Base-by-base conservation (phyloP, 1,284 basidiomycete species). In the Ceratobasidium sp. region DNA sequence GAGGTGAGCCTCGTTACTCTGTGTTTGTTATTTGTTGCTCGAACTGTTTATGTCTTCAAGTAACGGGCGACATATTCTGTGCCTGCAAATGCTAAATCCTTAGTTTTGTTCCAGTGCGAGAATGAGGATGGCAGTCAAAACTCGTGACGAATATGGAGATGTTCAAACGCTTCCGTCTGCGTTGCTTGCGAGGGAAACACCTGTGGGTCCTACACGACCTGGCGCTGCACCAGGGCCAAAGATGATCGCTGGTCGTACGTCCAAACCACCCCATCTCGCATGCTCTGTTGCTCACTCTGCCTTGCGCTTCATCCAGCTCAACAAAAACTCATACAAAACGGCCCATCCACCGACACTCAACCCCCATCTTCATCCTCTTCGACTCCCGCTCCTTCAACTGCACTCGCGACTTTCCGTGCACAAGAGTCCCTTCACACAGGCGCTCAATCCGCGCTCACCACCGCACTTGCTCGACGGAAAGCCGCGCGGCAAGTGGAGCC, bases 401-500 rank as follows among this genome's bases (percentile, higher is more conserved):
- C 92, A 85, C 88, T 87, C 74, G 88, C 88, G 1, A 90, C 90
- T 1, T 82, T 84, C 64, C 82, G 87, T 14, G 85, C 87, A 75
- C 88, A 87, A 48, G 34, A 0, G 91, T 90, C 16, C 90, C 90
- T 0, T 90, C 53, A 72, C 69, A 43, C 61, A 69, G 48, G 19
- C 89, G 89, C 9, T 84, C 87, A 37, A 81, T 82, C 86, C 54
- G 88, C 88, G 66, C 88, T 98, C 63, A 93, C 93, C 19, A 90
- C 94, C 79, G 95, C 95, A 0, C 89, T 98, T 64, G 90, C 91
- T 74, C 87, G 94, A 27, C 94, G 96, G 83, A 95, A 97, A 84
- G 94, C 95, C 74, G 94, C 92, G 4, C 88, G 94, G 41, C 93
- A 93, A 39, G 89, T 98, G 79, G 97, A 98, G 82, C 98, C 97